These are phyloP conservation scores for Lizonia empirigonia DNA, from an alignment of 2,329 filamentous ascomycete genomes.

Conservation along the genomic window DNA sequence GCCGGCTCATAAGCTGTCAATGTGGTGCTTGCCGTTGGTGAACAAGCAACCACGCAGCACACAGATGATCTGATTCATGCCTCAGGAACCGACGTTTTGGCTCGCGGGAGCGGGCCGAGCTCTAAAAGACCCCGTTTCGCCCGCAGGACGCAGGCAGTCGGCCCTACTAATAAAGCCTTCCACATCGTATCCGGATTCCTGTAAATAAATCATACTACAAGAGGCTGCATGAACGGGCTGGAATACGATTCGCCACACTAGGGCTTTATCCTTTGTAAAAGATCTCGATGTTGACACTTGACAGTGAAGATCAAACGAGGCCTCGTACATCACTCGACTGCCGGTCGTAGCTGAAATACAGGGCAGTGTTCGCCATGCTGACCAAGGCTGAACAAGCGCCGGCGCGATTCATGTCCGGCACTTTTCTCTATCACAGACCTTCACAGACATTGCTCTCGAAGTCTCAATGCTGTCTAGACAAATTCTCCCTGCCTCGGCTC, in stretches of 20 bases:
- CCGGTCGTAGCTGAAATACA: background rate
- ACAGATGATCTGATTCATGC: conserved; percentile 9
- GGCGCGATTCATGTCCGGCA: background rate
- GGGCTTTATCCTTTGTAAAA: too few species aligned
- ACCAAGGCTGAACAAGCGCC: conserved; percentile 4
- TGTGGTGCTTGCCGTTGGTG: background rate
- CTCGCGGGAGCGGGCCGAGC: conserved; percentile 19
- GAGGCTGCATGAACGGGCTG: too few species aligned
- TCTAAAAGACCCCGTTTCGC: conserved; percentile 16
- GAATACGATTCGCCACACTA: too few species aligned
- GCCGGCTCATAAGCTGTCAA: background rate
- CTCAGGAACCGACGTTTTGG: conserved; percentile 18
- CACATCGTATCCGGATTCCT: background rate
- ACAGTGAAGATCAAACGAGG: conserved; percentile 1
- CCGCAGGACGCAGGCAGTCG: conserved; percentile 12
- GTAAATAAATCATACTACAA: too few species aligned
- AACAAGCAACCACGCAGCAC: background rate
- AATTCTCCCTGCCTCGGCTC: background rate
- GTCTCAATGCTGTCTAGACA: background rate
- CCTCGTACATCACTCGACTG: background rate
- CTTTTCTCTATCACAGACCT: conserved; percentile 1
- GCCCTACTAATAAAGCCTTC: conserved; percentile 6
- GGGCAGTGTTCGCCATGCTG: background rate
- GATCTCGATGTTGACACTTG: background rate
- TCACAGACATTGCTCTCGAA: background rate